Conservation (phyloP, 2,329 filamentous ascomycete species). For the Coniochaeta hoffmannii region DNA sequence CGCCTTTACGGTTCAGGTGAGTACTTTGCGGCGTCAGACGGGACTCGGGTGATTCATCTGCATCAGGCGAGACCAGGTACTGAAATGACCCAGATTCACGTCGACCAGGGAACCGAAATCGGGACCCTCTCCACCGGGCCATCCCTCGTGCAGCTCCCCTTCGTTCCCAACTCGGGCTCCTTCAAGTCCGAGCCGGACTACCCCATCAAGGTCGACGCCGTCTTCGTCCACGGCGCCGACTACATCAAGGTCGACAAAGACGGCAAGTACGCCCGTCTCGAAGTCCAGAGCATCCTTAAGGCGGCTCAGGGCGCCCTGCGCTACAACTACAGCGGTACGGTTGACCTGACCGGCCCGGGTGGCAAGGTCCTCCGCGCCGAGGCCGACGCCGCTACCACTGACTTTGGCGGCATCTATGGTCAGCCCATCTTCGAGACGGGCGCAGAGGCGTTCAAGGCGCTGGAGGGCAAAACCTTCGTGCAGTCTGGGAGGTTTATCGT, state of each 20-base stretch:
- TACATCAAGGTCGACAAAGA: constrained; percentile 30
- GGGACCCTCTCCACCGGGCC: constrained; percentile 20
- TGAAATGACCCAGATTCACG: constrained; percentile 16
- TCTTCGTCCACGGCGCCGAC: constrained; percentile 31
- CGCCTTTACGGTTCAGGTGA: constrained; percentile 29
- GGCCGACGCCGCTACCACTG: constrained; percentile 27
- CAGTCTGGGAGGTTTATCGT: constrained; percentile 33
- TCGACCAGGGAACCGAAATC: constrained; percentile 19
- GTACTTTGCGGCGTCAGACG: no score
- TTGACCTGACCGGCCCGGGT: constrained; percentile 20
- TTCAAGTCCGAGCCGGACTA: constrained; percentile 28
- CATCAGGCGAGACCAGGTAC: not conserved
- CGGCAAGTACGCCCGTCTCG: constrained; percentile 27
- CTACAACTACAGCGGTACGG: constrained; percentile 30
- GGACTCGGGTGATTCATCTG: constrained; percentile 17
- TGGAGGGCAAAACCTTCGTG: constrained; percentile 33
- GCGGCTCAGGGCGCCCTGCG: constrained; percentile 21
- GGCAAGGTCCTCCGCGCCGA: constrained; percentile 25
- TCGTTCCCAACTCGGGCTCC: constrained; percentile 18
- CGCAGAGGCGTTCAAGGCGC: constrained; percentile 20
- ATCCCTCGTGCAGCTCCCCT: constrained; percentile 20
- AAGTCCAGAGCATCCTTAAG: constrained; percentile 28
- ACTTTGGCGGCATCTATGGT: constrained; percentile 28
- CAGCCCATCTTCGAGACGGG: constrained; percentile 31
- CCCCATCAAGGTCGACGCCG: constrained; percentile 27